Evolutionary conservation across 106 monocot species (phyloP).

Genomic region (Narthecium ossifragum): DNA sequence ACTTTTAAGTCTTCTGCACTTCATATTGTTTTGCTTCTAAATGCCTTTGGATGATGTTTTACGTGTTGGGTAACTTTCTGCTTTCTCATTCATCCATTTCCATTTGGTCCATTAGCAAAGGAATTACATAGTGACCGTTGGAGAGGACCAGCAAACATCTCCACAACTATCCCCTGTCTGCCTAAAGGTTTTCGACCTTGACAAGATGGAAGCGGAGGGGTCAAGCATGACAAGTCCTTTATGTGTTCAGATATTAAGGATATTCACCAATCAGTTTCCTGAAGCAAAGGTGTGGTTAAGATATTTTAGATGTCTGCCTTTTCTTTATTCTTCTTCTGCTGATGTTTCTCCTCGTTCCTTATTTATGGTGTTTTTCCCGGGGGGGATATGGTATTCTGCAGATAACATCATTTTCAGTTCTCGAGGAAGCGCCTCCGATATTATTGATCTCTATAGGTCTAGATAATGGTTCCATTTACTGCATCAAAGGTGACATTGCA

Average conservation of each 20-base stretch:
- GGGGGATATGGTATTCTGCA: constrained; percentile 17
- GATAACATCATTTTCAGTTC: constrained; percentile 92
- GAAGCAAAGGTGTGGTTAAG: constrained; percentile 55
- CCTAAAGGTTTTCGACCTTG: constrained; percentile 90
- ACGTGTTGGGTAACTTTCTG: neutral
- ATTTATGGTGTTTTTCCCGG: neutral
- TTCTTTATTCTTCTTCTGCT: neutral
- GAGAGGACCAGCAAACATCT: constrained; percentile 81
- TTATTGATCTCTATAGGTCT: constrained; percentile 73
- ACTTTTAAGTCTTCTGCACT: neutral
- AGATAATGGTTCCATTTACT: constrained; percentile 86
- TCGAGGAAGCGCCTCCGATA: constrained; percentile 93
- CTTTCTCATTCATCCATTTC: constrained; percentile 1
- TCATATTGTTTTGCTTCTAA: neutral
- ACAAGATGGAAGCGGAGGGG: constrained; percentile 87
- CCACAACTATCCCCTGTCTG: constrained; percentile 54
- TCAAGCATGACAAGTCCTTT: constrained; percentile 76
- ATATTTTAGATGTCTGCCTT: neutral
- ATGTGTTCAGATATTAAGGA: constrained; percentile 75
- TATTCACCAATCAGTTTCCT: constrained; percentile 90
- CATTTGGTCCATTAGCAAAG: constrained; percentile 59
- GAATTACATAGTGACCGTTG: constrained; percentile 82
- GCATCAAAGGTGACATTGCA: constrained; percentile 95
- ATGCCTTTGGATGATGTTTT: neutral
- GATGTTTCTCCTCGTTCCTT: no score